Evolutionary conservation across 2,329 filamentous ascomycete species (phyloP), one percentile per base, ranked within the genome.

Genomic region (Podosphaera leucotricha): DNA sequence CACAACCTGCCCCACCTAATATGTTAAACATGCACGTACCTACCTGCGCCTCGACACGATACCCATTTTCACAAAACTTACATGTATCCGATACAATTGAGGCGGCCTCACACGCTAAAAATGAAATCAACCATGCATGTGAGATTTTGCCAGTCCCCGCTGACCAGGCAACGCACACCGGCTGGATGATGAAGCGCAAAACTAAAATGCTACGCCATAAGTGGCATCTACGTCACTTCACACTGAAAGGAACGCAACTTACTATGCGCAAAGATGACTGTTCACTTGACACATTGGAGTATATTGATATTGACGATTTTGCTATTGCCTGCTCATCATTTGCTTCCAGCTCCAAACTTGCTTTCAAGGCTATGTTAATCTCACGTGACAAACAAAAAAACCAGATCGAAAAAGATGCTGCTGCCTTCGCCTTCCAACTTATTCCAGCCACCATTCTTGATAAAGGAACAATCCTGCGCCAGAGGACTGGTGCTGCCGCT

Each of bases 101-200:
- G 28, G 3, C 11, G 3, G 10, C 4, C 4, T 11, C 28, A 33
- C 8, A 11, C 28, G 13, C 11, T 3, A 33, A 33, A 33, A 33
- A 1, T 3, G 15, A 33, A 33, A 33, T 13, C 1, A 33, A 33
- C 28, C 8, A 33, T n/a, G 28, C 28, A 13, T 13, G 13, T 4
- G 11, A 33, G 6, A 6, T 5, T 24, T 24, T 8, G 8, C 22
- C 22, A 24, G 4, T 33, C 11, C 3, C 28, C 13, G 28, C 11
- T 11, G 28, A 33, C 28, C 72, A 74, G 46, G 62, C 79, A 49
- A 72, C 73, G 28, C 82, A 86, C 60, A 73, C 81, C 42, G 90
- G 90, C 1, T 85, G 77, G 61, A 92, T 98, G 75, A 86, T 84
- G 68, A 93, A 92, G 68, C 82, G 87, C 57, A 84, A 84, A 64